These are phyloP conservation scores for Phytophthora litchii DNA, from an alignment of 352 stramenopile genomes.

Conservation along the genomic window DNA sequence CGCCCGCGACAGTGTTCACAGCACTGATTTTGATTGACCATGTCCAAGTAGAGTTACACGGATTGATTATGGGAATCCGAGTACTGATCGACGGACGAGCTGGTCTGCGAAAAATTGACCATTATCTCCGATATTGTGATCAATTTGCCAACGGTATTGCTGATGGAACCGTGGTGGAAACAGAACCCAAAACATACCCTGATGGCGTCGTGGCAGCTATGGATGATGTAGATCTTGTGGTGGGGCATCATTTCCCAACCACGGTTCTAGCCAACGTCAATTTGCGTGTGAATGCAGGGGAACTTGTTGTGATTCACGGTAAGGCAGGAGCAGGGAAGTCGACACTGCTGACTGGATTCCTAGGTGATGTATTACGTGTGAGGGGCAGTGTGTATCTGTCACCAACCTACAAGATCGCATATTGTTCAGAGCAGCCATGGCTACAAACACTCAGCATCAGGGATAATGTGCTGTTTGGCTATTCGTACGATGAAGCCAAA, in stretches of 20 bases:
- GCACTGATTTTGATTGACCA: slow-evolving; percentile 41
- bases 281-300: slow-evolving; percentile 31
- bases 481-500: slow-evolving; percentile 46
- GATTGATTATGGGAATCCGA: slow-evolving; percentile 39
- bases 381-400: slow-evolving; percentile 38
- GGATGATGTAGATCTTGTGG: slow-evolving; percentile 26
- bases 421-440: slow-evolving; percentile 90
- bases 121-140: slow-evolving; percentile 34
- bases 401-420: slow-evolving; percentile 44
- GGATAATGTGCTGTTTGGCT: slow-evolving; percentile 95
- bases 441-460: slow-evolving; percentile 94
- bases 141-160: slow-evolving; percentile 4
- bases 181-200: slow-evolving; percentile 18
- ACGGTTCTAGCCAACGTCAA: slow-evolving; percentile 49
- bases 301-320: slow-evolving; percentile 49
- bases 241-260: slow-evolving; percentile 11
- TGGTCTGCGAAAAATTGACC: slow-evolving; percentile 30
- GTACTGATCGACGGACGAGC: slow-evolving; percentile 32
- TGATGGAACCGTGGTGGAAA: not conserved
- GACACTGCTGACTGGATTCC: slow-evolving; percentile 39
- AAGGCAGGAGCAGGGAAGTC: slow-evolving; percentile 48
- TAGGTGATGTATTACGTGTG: slow-evolving; percentile 40
- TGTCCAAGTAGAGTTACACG: slow-evolving; percentile 41
- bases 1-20: slow-evolving; percentile 45
- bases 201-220: slow-evolving; percentile 28